phyloP scores from a whole-genome alignment of 352 stramenopile species.

The Globisporangium uncinulatum region DNA sequence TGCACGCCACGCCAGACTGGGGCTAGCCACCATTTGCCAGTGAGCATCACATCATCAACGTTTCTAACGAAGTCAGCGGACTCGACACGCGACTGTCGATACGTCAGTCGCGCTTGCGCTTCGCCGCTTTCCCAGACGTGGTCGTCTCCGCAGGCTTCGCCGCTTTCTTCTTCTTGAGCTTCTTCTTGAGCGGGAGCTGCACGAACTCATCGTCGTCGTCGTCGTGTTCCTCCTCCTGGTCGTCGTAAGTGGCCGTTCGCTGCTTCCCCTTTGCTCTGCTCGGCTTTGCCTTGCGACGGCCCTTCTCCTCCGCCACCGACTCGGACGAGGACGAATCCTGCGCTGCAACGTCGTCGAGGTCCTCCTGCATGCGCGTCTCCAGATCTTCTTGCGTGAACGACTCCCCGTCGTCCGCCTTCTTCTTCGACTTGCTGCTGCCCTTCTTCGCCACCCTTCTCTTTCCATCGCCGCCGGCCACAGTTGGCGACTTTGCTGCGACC shows the following conservation, averaged over 20 bases:
- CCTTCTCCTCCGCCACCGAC: constrained; percentile 14
- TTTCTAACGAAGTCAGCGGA: too few species aligned
- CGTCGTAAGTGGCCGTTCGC: background rate
- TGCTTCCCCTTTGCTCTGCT: constrained; percentile 12
- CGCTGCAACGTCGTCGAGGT: constrained; percentile 29
- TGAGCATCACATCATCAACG: too few species aligned
- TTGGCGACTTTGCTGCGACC: constrained; percentile 53
- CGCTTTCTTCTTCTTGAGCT: constrained; percentile 22
- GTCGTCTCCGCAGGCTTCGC: constrained; percentile 12
- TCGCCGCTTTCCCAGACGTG: constrained; percentile 6
- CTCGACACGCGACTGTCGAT: too few species aligned
- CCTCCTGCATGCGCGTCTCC: constrained; percentile 58
- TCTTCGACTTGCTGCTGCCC: constrained; percentile 1
- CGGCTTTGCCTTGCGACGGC: constrained; percentile 12
- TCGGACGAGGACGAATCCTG: constrained; percentile 12
- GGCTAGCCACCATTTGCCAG: too few species aligned
- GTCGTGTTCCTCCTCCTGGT: constrained; percentile 11
- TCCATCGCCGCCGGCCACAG: constrained; percentile 18
- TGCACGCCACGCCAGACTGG: background rate
- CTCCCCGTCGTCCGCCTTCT: background rate
- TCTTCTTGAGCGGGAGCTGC: constrained; percentile 45
- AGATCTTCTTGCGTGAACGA: constrained; percentile 49
- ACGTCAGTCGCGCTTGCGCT: constrained; percentile 30
- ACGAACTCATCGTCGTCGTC: constrained; percentile 22
- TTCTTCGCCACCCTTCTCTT: constrained; percentile 15